Evolutionary conservation across 495 filamentous ascomycete species (phyloP), one percentile per base, ranked within the genome.

Genomic region (Melanomma pulvis-pyrius): DNA sequence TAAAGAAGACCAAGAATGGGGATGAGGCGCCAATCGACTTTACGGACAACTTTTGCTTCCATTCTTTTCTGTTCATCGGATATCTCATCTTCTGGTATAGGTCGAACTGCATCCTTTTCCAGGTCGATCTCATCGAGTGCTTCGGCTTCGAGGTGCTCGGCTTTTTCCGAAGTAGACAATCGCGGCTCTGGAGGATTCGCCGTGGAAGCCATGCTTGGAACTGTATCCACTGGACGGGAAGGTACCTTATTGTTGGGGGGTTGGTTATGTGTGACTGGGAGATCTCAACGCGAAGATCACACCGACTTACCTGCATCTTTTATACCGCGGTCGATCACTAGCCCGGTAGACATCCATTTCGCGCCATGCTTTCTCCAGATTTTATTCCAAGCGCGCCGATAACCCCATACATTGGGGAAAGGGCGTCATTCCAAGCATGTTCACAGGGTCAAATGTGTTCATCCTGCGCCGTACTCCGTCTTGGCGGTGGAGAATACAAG

Each of bases 1-100:
- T 71, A 71, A 1, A 71, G 32, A 17, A 61, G 24, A 5, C 65
- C 65, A 5, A 71, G 59, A 44, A 71, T 71, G 22, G 69, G 69
- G 21, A 72, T 61, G 25, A 72, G 61, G 17, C 69, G 65, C 30
- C 17, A 61, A 34, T 70, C 67, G 22, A 70, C 57, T 57, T 66
- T 67, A 22, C 59, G 63, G 21, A 64, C 30, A 2, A 64, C 55
- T 15, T 59, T 63, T 13, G 66, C 60, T 53, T 63, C 66, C 11
- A 64, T 47, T 39, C 48, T 63, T 54, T 36, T 59, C 34, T 69
- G 59, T 61, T 58, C 66, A 0, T 58, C 59, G 1, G 66, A 69
- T 6, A 64, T 32, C 21, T 69, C 59, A 47, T 64, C 48, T 49
- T 69, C 44, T 2, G 21, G 36, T 21, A 59, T 17, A n/a, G 30